Evolutionary conservation across 192 early-diverging fungal species (phyloP).

Genomic region (Coemansia sp.): DNA sequence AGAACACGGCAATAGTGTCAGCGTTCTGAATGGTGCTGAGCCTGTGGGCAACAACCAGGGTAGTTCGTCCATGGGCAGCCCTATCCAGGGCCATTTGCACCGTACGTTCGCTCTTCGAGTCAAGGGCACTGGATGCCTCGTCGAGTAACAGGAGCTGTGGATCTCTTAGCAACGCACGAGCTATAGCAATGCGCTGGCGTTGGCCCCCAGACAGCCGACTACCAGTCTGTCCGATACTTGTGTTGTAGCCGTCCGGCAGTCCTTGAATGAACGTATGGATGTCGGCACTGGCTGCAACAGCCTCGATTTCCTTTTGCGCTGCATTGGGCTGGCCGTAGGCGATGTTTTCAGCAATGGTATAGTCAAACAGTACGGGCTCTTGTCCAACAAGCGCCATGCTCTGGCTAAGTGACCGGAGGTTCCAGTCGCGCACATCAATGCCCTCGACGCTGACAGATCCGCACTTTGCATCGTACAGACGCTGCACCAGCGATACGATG

Average conservation of each 20-base stretch:
- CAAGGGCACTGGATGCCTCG: slow-evolving; percentile 83
- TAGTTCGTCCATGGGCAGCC: slow-evolving; percentile 69
- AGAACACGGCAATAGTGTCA: slow-evolving; percentile 71
- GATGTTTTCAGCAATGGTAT: slow-evolving; percentile 88
- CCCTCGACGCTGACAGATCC: slow-evolving; percentile 67
- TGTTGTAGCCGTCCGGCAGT: slow-evolving; percentile 63
- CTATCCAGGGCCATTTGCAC: slow-evolving; percentile 80
- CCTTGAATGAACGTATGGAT: slow-evolving; percentile 61
- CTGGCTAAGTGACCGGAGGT: slow-evolving; percentile 65
- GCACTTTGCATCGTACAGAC: slow-evolving; percentile 72
- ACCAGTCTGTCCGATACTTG: slow-evolving; percentile 68
- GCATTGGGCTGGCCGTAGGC: slow-evolving; percentile 62
- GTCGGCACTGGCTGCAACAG: slow-evolving; percentile 59
- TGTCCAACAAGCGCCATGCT: slow-evolving; percentile 88
- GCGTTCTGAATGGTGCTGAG: slow-evolving; percentile 84
- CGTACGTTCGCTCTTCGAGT: slow-evolving; percentile 75
- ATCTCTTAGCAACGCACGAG: slow-evolving; percentile 66
- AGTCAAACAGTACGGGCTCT: slow-evolving; percentile 89
- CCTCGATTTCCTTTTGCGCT: slow-evolving; percentile 61
- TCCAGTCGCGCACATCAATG: slow-evolving; percentile 61
- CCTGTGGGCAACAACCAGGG: slow-evolving; percentile 73
- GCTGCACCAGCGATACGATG: slow-evolving; percentile 64
- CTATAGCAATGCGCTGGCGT: slow-evolving; percentile 72
- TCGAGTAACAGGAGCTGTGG: slow-evolving; percentile 76
- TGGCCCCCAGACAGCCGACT: slow-evolving; percentile 66